Conservation (phyloP, 2,329 filamentous ascomycete genomes). For the Helotiales sp. region DNA sequence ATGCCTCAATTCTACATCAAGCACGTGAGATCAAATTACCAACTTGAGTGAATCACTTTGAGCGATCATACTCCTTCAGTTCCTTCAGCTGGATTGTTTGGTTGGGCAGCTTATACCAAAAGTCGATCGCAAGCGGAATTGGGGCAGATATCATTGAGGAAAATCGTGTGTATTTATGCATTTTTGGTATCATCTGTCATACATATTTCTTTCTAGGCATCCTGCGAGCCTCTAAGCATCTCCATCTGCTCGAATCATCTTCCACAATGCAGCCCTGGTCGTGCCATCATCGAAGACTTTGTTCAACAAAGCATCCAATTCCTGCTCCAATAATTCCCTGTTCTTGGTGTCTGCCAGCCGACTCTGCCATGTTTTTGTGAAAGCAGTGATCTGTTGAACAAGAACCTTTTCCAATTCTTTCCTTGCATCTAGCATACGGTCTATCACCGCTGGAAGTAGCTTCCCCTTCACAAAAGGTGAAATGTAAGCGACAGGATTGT, state of each 20-base stretch:
- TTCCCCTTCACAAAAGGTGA: slow-evolving; percentile 43
- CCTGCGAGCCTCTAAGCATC: background rate
- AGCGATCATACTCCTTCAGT: background rate
- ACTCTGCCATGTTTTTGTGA: slow-evolving; percentile 59
- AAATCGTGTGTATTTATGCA: background rate
- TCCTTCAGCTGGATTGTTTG: background rate
- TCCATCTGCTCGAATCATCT: slow-evolving; percentile 34
- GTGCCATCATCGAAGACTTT: slow-evolving; percentile 49
- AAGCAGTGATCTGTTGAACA: slow-evolving; percentile 61
- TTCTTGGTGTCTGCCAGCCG: slow-evolving; percentile 42
- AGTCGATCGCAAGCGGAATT: background rate
- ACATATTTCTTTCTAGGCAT: background rate
- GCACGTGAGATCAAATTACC: background rate
- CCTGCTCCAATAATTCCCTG: slow-evolving; percentile 49
- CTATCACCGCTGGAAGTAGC: slow-evolving; percentile 39
- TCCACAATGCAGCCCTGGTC: slow-evolving; percentile 34
- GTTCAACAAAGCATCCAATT: slow-evolving; percentile 56
- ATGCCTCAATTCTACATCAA: background rate
- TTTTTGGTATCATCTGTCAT: background rate
- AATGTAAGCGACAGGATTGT: slow-evolving; percentile 48
- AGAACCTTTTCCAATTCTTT: slow-evolving; percentile 65
- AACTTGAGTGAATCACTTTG: background rate
- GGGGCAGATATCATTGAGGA: too few species aligned
- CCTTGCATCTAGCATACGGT: slow-evolving; percentile 54
- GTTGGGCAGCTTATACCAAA: too few species aligned